A percentile compares a stretch with the other conserved stretches of the same genome.
phyloP scores from a whole-genome alignment of 2,329 filamentous ascomycete genomes.

The Fusarium pseudocircinatum region DNA sequence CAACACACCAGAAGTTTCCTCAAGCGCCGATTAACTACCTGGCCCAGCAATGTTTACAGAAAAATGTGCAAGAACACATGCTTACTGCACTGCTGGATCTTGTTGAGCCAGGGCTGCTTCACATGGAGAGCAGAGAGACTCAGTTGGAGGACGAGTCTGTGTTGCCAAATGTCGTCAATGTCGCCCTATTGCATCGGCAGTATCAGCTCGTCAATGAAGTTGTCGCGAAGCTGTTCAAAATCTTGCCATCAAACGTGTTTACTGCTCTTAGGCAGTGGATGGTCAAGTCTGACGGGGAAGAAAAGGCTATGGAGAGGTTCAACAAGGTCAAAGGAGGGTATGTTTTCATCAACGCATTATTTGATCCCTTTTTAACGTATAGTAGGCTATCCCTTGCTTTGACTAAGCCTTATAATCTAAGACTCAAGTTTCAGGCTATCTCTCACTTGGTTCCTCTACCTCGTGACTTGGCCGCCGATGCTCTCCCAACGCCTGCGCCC shows the following conservation, averaged over 20 bases:
- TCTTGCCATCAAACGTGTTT: slow-evolving; percentile 13
- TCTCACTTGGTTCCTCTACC: slow-evolving; percentile 3
- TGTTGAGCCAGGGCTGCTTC: background rate
- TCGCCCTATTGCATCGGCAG: background rate
- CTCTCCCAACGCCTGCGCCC: background rate
- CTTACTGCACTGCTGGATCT: background rate
- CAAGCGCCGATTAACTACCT: slow-evolving; percentile 17
- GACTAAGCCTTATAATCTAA: background rate
- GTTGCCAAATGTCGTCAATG: slow-evolving; percentile 17
- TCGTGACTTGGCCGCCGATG: background rate
- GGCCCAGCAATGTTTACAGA: slow-evolving; percentile 1
- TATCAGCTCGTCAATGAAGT: slow-evolving; percentile 6
- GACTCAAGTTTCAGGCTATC: slow-evolving; percentile 4
- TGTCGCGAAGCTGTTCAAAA: background rate
- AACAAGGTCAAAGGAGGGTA: background rate
- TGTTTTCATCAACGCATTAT: background rate
- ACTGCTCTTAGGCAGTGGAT: slow-evolving; percentile 19
- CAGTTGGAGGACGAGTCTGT: background rate
- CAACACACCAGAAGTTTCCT: background rate
- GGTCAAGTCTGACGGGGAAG: background rate
- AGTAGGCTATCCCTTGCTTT: background rate
- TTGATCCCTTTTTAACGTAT: background rate
- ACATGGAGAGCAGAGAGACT: background rate
- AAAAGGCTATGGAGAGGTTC: background rate
- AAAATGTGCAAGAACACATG: background rate